Base-by-base conservation (phyloP, 164 flowering plant species). In the Annona cherimola region DNA sequence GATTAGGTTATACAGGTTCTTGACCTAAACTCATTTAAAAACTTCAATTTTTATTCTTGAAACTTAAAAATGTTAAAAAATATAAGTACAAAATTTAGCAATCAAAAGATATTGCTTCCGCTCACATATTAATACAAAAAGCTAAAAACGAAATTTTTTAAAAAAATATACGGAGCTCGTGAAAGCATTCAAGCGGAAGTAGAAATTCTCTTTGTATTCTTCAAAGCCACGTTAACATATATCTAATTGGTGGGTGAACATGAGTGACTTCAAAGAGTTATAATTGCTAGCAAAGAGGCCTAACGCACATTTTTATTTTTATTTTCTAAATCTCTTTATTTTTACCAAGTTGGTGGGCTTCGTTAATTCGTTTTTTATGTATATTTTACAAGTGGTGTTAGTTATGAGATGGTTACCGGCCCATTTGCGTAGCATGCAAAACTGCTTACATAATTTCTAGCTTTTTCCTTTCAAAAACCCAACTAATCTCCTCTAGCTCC, bases 211-310 rank as follows among this genome's bases (percentile, higher is more conserved):
- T 18, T n/a, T 19, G n/a, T 5, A 66, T 43, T 18, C 69, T 66
- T 66, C 50, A 43, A 66, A 66, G 54, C 9, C 44, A 66, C 50
- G 69, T 19, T 66, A 66, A 66, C 44, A 44, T 44, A 14, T 43
- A 66, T 4, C 2, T 61, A 7, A 26, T 61, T n/a, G 63, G 63
- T 61, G 63, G 5, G 6, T 11, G 14, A 50, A 50, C 9, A 50
- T 50, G 57, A 16, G 57, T 3, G 35, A 26, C 35, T 26, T 26
- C 35, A 26, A 26, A 26, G 35, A 26, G 35, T 26, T 26, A 26
- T 26, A 26, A 26, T 26, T 26, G 35, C 35, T 26, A 26, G 35
- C 35, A 26, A 26, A 26, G 35, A 26, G 35, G 35, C 35, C 35
- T 26, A 26, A 26, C 35, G 1, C 35, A 26, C 35, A 26, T 26